Conservation (phyloP, 1,139 yeast genomes). For the Pneumocystis canis region DNA sequence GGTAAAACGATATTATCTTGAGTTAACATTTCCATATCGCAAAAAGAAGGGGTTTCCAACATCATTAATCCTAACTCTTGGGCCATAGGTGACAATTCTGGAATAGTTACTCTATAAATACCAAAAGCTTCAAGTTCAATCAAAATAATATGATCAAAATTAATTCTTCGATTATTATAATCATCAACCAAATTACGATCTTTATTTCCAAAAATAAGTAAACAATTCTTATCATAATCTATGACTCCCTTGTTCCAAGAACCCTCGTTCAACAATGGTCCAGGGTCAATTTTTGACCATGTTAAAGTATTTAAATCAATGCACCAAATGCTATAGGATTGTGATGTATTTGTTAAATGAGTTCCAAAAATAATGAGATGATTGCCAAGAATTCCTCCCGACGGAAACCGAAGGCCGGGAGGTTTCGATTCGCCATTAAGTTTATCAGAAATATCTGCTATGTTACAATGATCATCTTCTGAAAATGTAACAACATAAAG, state of each 20-base stretch:
- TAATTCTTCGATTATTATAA: constrained; percentile 12
- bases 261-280: constrained; percentile 6
- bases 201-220: constrained; percentile 10
- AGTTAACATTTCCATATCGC: constrained; percentile 13
- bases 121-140: constrained; percentile 13
- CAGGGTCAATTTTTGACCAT: constrained; percentile 7
- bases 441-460: constrained; percentile 4
- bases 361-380: constrained; percentile 15
- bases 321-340: constrained; percentile 11
- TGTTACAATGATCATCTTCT: neutral
- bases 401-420: constrained; percentile 17
- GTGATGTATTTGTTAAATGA: constrained; percentile 8
- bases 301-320: constrained; percentile 2
- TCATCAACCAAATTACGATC: constrained; percentile 11
- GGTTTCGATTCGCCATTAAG: constrained; percentile 11
- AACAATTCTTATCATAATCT: constrained; percentile 4
- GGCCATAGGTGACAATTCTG: constrained; percentile 4
- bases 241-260: constrained; percentile 11
- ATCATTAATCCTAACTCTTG: constrained; percentile 5
- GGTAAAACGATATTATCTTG: constrained; percentile 9
- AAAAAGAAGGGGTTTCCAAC: constrained; percentile 3
- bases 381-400: constrained; percentile 15
- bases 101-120: constrained; percentile 3
- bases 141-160: constrained; percentile 10
- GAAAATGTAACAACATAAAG: constrained; percentile 3